Conservation (phyloP, 352 stramenopile genomes). For the Phytophthora europaea region DNA sequence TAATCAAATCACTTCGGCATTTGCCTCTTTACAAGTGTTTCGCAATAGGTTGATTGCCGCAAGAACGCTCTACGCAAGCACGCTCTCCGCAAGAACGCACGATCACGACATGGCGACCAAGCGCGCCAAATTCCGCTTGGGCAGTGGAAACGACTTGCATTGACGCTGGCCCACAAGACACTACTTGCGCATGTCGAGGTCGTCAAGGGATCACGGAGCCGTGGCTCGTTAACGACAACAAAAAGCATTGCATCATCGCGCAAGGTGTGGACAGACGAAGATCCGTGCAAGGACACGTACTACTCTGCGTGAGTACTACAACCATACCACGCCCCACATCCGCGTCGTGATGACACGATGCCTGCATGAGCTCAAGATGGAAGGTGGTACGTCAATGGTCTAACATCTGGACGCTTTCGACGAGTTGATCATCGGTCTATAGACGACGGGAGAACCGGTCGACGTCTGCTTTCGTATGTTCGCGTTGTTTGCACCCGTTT, state of each 20-base stretch:
- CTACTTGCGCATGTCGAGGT: constrained; percentile 11
- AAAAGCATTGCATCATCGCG: constrained; percentile 38
- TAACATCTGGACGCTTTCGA: constrained; percentile 37
- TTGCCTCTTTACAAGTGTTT: too few species aligned
- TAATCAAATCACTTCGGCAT: too few species aligned
- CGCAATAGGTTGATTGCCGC: too few species aligned
- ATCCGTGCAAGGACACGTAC: constrained; percentile 10
- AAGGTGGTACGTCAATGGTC: neutral
- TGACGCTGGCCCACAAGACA: constrained; percentile 27
- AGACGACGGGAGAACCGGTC: constrained; percentile 28
- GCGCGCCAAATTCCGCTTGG: constrained; percentile 4
- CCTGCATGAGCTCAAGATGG: neutral
- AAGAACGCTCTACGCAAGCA: too few species aligned
- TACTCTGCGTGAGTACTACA: constrained; percentile 30
- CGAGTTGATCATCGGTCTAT: constrained; percentile 32
- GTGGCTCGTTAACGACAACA: constrained; percentile 31
- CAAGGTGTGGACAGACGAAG: constrained; percentile 32
- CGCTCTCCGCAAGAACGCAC: too few species aligned
- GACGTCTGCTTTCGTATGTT: constrained; percentile 4
- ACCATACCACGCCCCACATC: constrained; percentile 41
- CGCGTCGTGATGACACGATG: constrained; percentile 25
- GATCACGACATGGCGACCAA: too few species aligned
- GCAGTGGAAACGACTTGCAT: constrained; percentile 43
- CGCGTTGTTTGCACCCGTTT: too few species aligned
- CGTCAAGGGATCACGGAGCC: constrained; percentile 17